Percentiles rank a stretch among this genome's conserved stretches.
Evolutionary conservation across 2,329 filamentous ascomycete genomes (phyloP).

Genomic region (Fusarium longipes): DNA sequence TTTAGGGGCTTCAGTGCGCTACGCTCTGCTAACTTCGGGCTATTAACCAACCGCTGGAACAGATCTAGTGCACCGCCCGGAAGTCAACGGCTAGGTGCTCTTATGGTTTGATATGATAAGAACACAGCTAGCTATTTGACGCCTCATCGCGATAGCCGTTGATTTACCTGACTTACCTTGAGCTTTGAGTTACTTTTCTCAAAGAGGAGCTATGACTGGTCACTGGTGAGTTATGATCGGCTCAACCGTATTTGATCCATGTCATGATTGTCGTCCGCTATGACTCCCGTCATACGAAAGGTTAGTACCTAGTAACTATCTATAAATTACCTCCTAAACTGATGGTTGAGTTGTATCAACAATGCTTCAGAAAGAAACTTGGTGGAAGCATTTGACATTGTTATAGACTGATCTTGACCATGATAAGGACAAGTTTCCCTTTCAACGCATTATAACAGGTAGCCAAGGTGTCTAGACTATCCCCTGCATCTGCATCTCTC

Average conservation of each 20-base stretch:
- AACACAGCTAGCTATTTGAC: not conserved
- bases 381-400: not conserved
- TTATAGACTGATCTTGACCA: constrained; percentile 12
- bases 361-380: not conserved
- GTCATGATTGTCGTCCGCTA: constrained; percentile 28
- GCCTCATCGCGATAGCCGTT: constrained; percentile 16
- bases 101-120: constrained; percentile 6
- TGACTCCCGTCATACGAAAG: constrained; percentile 28
- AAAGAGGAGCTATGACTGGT: not conserved
- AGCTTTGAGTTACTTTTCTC: not conserved
- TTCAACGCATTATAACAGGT: constrained; percentile 10
- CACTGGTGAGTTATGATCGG: not conserved
- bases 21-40: constrained; percentile 8
- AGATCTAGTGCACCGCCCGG: constrained; percentile 34
- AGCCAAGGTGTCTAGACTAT: constrained; percentile 2
- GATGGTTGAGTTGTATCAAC: not conserved
- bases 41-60: constrained; percentile 37
- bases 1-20: constrained; percentile 37
- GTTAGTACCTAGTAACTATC: no score
- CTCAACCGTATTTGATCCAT: not conserved
- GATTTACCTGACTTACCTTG: not conserved
- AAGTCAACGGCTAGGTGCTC: constrained; percentile 3
- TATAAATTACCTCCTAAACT: not conserved
- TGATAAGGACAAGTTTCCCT: constrained; percentile 25
- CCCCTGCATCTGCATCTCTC: constrained; percentile 28